These are phyloP conservation scores for Vigna unguiculata DNA, from an alignment of 306 rosid genomes.

Conservation along the genomic window DNA sequence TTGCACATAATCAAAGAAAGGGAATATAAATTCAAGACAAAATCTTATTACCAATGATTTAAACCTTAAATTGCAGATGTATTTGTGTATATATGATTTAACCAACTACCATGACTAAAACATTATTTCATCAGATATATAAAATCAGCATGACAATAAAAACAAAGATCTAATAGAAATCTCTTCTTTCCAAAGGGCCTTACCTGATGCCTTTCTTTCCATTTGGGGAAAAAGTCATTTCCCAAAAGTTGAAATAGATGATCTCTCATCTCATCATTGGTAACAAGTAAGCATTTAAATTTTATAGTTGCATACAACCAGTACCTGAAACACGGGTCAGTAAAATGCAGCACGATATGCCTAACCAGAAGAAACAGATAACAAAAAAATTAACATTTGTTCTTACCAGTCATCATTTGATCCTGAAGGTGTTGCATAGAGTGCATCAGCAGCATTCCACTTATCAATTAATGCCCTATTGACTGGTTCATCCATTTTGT, in stretches of 20 bases:
- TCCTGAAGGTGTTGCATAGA: slow-evolving; percentile 87
- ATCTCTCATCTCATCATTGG: slow-evolving; percentile 98
- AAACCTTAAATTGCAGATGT: too few relatives aligned
- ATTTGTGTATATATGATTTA: neutral
- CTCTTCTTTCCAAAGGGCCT: slow-evolving; percentile 24
- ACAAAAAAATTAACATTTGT: slow-evolving; percentile 23
- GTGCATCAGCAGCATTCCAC: slow-evolving; percentile 83
- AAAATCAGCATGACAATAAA: slow-evolving; percentile 10
- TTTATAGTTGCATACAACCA: slow-evolving; percentile 98
- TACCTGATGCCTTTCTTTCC: slow-evolving; percentile 99
- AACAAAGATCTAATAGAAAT: slow-evolving; percentile 11
- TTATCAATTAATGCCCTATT: slow-evolving; percentile 75
- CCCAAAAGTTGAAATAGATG: slow-evolving; percentile 92
- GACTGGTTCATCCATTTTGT: slow-evolving; percentile 66
- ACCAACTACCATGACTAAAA: slow-evolving; percentile 12
- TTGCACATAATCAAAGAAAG: slow-evolving; percentile 30
- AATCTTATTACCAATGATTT: too few relatives aligned
- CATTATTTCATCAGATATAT: slow-evolving; percentile 23
- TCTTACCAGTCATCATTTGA: slow-evolving; percentile 96
- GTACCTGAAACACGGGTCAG: slow-evolving; percentile 84
- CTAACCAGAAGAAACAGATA: slow-evolving; percentile 18
- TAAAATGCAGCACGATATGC: slow-evolving; percentile 43
- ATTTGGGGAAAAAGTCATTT: slow-evolving; percentile 91
- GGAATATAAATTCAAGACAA: slow-evolving; percentile 13
- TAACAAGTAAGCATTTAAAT: slow-evolving; percentile 86